Conservation (phyloP, 495 filamentous ascomycete genomes). For the Penicillium bovifimosum region DNA sequence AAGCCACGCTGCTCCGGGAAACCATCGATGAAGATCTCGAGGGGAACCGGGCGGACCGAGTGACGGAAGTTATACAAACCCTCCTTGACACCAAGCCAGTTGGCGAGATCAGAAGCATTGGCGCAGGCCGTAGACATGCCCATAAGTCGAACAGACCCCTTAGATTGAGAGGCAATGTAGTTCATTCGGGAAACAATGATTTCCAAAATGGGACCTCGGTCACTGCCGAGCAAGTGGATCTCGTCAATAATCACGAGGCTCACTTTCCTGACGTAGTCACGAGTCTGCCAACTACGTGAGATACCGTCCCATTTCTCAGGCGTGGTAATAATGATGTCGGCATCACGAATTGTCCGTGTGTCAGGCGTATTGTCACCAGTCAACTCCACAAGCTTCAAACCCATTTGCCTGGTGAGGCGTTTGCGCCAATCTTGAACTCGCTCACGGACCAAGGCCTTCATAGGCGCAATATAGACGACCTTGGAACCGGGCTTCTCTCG, state of each 20-base stretch:
- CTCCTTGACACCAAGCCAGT: constrained; percentile 97
- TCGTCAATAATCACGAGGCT: constrained; percentile 98
- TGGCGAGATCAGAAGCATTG: constrained; percentile 88
- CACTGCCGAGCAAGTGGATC: constrained; percentile 92
- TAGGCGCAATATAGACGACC: constrained; percentile 97
- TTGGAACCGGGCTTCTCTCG: constrained; percentile 92
- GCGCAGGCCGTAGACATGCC: constrained; percentile 99
- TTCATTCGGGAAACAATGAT: constrained; percentile 99
- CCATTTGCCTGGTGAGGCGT: constrained; percentile 77
- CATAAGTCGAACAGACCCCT: constrained; percentile 80
- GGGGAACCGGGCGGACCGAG: constrained; percentile 91
- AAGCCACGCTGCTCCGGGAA: constrained; percentile 95
- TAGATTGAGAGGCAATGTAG: constrained; percentile 89
- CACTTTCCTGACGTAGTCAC: constrained; percentile 92
- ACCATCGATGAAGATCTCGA: constrained; percentile 95
- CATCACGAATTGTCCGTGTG: constrained; percentile 86
- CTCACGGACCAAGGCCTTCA: constrained; percentile 97
- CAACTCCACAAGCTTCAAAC: constrained; percentile 87
- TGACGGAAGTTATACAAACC: constrained; percentile 97
- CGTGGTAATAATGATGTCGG: constrained; percentile 97
- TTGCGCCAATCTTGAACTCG: constrained; percentile 92
- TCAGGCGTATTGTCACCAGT: constrained; percentile 98
- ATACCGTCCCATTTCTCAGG: constrained; percentile 99
- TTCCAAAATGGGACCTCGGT: constrained; percentile 94
- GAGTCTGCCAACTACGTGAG: constrained; percentile 93